Percentiles rank a stretch among this genome's conserved stretches.
These are phyloP conservation scores for Mortierella sp. DNA, from an alignment of 371 early-diverging fungal genomes.

Conservation along the genomic window DNA sequence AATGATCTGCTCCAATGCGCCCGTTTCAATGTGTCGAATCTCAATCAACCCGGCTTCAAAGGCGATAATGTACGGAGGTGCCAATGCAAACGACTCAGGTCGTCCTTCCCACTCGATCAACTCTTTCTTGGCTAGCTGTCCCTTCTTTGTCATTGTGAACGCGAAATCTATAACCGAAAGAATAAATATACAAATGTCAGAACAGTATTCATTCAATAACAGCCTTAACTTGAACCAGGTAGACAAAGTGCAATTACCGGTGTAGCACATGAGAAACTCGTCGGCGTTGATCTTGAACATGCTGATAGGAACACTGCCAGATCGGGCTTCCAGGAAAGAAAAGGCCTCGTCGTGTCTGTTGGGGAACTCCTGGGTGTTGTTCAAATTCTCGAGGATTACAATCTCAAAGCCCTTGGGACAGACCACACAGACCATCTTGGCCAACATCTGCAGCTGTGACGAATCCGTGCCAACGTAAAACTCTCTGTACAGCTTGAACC, in stretches of 20 bases:
- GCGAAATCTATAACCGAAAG: slow-evolving; percentile 39
- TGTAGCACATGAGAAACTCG: slow-evolving; percentile 91
- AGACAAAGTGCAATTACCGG: slow-evolving; percentile 61
- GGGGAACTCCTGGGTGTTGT: slow-evolving; percentile 72
- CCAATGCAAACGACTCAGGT: slow-evolving; percentile 50
- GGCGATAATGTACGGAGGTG: slow-evolving; percentile 86
- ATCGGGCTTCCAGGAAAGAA: slow-evolving; percentile 77
- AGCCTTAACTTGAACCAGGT: neutral
- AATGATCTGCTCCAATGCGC: slow-evolving; percentile 73
- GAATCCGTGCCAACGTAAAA: slow-evolving; percentile 93
- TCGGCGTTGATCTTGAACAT: slow-evolving; percentile 84
- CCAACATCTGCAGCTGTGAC: slow-evolving; percentile 83
- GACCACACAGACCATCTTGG: slow-evolving; percentile 87
- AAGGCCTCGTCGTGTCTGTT: slow-evolving; percentile 76
- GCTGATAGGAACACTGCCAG: slow-evolving; percentile 78
- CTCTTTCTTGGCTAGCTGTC: slow-evolving; percentile 37
- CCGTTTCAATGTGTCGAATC: slow-evolving; percentile 86
- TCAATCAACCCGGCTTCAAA: slow-evolving; percentile 91
- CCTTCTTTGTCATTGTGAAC: slow-evolving; percentile 56
- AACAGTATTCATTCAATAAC: neutral
- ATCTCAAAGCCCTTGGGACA: slow-evolving; percentile 94
- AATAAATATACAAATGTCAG: neutral
- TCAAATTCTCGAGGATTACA: slow-evolving; percentile 84
- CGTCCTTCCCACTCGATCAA: slow-evolving; percentile 56
- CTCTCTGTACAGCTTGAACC: slow-evolving; percentile 51